These are phyloP conservation scores for Verticillium nonalfalfae DNA, from an alignment of 2,329 filamentous ascomycete species.

Conservation along the genomic window DNA sequence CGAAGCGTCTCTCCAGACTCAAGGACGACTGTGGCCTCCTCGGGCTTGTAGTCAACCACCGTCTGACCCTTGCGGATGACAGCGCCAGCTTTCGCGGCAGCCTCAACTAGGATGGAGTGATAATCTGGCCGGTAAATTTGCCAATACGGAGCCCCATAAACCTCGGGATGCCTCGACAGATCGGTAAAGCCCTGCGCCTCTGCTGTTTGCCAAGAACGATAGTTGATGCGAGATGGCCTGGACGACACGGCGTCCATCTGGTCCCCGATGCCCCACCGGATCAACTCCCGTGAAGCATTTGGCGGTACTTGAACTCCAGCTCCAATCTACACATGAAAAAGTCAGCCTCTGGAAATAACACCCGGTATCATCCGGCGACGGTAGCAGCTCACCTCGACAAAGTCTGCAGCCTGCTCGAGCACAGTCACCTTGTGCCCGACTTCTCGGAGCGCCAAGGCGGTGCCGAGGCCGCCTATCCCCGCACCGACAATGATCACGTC, in stretches of 20 bases:
- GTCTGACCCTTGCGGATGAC: slow-evolving; percentile 1
- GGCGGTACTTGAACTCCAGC: slow-evolving; percentile 13
- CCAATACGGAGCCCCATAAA: slow-evolving; percentile 6
- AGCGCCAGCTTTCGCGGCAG: slow-evolving; percentile 1
- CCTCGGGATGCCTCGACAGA: neutral
- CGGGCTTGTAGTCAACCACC: slow-evolving; percentile 1
- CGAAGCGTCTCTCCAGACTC: slow-evolving; percentile 1
- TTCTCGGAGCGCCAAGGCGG: slow-evolving; percentile 6
- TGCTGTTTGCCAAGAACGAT: neutral
- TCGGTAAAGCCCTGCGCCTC: neutral
- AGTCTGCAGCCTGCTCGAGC: slow-evolving; percentile 7
- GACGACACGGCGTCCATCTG: slow-evolving; percentile 6
- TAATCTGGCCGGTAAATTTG: slow-evolving; percentile 8
- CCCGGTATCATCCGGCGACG: neutral
- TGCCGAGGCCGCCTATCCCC: slow-evolving; percentile 9
- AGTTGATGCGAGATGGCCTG: neutral
- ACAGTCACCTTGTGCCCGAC: slow-evolving; percentile 10
- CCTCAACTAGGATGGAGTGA: slow-evolving; percentile 3
- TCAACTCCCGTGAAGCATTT: slow-evolving; percentile 8
- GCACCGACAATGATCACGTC: slow-evolving; percentile 11
- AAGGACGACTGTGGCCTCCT: slow-evolving; percentile 1
- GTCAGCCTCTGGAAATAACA: neutral
- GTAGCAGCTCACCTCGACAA: slow-evolving; percentile 7
- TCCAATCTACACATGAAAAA: neutral
- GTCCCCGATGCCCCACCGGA: slow-evolving; percentile 11